Evolutionary conservation across 176 grass and related monocot genomes (phyloP).

Genomic region (Guadua angustifolia): DNA sequence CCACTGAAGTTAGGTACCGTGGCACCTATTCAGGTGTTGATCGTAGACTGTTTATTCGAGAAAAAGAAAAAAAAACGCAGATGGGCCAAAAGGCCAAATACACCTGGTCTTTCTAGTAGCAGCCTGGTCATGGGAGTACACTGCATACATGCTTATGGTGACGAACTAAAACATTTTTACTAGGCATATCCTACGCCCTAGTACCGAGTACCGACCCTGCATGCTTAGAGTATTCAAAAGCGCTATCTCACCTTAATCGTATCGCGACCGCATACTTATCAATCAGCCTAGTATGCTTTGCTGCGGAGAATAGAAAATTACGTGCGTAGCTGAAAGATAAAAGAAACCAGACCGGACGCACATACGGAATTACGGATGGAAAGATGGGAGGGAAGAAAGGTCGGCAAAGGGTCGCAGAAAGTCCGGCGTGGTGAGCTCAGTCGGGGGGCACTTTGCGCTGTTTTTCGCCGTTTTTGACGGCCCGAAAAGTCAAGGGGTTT

Average conservation of each 20-base stretch:
- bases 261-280: background rate
- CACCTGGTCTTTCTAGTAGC: too few relatives aligned
- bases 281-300: too few relatives aligned
- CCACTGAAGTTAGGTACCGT: too few relatives aligned
- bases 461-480: background rate
- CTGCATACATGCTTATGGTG: background rate
- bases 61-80: too few relatives aligned
- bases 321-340: too few relatives aligned
- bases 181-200: too few relatives aligned
- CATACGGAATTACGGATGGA: slow-evolving; percentile 3
- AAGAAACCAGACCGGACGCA: background rate
- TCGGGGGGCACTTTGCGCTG: background rate
- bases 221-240: slow-evolving; percentile 5
- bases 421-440: slow-evolving; percentile 31
- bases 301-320: too few relatives aligned
- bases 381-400: background rate
- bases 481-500: slow-evolving; percentile 46
- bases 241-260: background rate
- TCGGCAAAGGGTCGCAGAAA: slow-evolving; percentile 37
- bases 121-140: too few relatives aligned
- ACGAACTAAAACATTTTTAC: too few relatives aligned
- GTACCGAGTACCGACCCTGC: background rate
- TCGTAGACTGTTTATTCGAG: too few relatives aligned
- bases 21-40: too few relatives aligned
- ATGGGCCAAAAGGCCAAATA: too few relatives aligned